A percentile compares a stretch with the other conserved stretches of the same genome.
Conservation (phyloP, 331 rosid species). For the Malus hybrid region DNA sequence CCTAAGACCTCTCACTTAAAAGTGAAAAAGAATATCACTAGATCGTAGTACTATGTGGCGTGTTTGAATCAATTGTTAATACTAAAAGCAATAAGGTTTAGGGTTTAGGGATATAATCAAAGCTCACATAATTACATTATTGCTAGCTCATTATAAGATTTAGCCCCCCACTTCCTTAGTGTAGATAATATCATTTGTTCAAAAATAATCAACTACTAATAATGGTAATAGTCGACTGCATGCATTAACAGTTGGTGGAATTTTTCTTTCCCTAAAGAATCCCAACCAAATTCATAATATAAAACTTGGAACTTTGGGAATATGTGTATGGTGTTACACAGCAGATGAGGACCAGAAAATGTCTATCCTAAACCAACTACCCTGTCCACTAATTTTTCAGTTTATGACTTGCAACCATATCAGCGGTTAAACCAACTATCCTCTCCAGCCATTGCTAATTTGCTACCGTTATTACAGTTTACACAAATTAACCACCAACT, state of each 20-base stretch:
- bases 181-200: too few relatives aligned
- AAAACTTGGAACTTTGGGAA: neutral
- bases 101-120: too few relatives aligned
- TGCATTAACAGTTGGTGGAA: neutral
- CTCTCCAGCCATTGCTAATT: neutral
- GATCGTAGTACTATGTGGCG: too few relatives aligned
- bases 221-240: too few relatives aligned
- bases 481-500: neutral
- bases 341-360: slow-evolving; percentile 20
- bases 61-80: too few relatives aligned
- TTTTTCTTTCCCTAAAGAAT: neutral
- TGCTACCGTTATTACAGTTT: neutral
- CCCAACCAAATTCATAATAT: neutral
- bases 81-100: too few relatives aligned
- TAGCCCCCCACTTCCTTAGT: rapidly evolving
- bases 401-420: neutral
- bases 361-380: slow-evolving; percentile 12
- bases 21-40: too few relatives aligned
- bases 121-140: too few relatives aligned
- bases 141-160: too few relatives aligned
- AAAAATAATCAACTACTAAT: too few relatives aligned
- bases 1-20: too few relatives aligned
- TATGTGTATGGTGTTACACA: neutral
- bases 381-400: neutral
- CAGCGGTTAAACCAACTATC: neutral